Evolutionary conservation across 495 filamentous ascomycete species (phyloP).

Genomic region (Cercophora samala): DNA sequence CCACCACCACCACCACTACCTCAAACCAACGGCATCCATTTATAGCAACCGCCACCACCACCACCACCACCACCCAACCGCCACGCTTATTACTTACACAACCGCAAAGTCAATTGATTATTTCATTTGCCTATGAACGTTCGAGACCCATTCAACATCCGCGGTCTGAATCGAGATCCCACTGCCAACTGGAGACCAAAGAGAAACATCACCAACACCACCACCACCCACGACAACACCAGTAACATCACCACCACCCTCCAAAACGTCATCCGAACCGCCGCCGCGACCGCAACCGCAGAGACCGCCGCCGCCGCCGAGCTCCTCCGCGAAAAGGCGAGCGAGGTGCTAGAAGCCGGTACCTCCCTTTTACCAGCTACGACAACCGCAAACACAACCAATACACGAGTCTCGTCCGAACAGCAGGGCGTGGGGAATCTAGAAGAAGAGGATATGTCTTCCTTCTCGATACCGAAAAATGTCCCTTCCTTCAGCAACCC

Average conservation of each 20-base stretch:
- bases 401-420: background rate
- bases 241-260: slow-evolving; percentile 11
- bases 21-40: background rate
- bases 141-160: slow-evolving; percentile 25
- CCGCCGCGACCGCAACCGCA: slow-evolving; percentile 16
- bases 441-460: slow-evolving; percentile 53
- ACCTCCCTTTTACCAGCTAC: slow-evolving; percentile 3
- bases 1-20: background rate
- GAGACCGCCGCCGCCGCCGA: slow-evolving; percentile 16
- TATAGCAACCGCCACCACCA: background rate
- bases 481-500: slow-evolving; percentile 68
- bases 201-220: slow-evolving; percentile 9
- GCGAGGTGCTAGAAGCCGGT: slow-evolving; percentile 14
- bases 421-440: background rate
- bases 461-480: slow-evolving; percentile 61
- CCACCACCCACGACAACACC: background rate
- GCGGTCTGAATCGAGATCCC: slow-evolving; percentile 15
- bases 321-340: slow-evolving; percentile 17
- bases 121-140: slow-evolving; percentile 17
- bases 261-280: slow-evolving; percentile 20
- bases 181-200: slow-evolving; percentile 20
- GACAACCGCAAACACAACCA: background rate
- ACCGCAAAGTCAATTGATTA: background rate
- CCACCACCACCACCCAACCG: background rate
- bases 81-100: background rate